Evolutionary conservation across 1,139 yeast species (phyloP).

Genomic region (Pichia sp.): DNA sequence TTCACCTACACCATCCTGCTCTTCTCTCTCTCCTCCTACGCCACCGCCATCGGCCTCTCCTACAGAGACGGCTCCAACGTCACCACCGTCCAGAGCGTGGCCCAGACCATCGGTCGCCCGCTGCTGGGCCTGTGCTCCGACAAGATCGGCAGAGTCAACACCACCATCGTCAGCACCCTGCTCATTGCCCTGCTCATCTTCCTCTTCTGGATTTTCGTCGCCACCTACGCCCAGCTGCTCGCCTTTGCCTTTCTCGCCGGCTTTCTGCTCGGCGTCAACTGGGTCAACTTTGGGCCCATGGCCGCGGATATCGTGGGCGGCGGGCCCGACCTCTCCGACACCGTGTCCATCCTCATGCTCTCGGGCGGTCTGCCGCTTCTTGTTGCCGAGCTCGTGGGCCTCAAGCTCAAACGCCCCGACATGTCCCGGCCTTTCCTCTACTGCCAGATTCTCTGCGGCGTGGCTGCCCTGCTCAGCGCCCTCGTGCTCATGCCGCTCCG

Average conservation of each 20-base stretch:
- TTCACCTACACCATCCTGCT: constrained; percentile 52
- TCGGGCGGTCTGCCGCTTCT: constrained; percentile 31
- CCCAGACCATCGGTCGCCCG: constrained; percentile 67
- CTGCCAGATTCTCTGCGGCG: constrained; percentile 59
- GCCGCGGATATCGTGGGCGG: constrained; percentile 48
- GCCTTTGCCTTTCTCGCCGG: constrained; percentile 55
- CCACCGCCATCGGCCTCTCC: constrained; percentile 54
- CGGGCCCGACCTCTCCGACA: constrained; percentile 33
- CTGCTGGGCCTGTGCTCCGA: constrained; percentile 56
- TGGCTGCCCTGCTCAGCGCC: constrained; percentile 39
- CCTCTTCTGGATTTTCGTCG: constrained; percentile 54
- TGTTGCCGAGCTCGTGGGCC: constrained; percentile 45
- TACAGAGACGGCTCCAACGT: constrained; percentile 53
- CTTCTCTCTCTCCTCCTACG: constrained; percentile 60
- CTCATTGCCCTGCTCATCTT: constrained; percentile 26
- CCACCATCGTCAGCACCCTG: constrained; percentile 37
- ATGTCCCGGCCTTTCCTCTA: constrained; percentile 46
- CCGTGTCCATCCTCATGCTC: constrained; percentile 31
- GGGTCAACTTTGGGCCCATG: constrained; percentile 57
- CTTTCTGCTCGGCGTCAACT: constrained; percentile 55
- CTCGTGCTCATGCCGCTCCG: constrained; percentile 35
- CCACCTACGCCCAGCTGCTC: constrained; percentile 46
- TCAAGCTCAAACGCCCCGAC: constrained; percentile 35
- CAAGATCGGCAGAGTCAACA: constrained; percentile 52
- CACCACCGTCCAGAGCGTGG: constrained; percentile 60